Conservation (phyloP, 129 eudicot genomes). For the Flaveria trinervia region DNA sequence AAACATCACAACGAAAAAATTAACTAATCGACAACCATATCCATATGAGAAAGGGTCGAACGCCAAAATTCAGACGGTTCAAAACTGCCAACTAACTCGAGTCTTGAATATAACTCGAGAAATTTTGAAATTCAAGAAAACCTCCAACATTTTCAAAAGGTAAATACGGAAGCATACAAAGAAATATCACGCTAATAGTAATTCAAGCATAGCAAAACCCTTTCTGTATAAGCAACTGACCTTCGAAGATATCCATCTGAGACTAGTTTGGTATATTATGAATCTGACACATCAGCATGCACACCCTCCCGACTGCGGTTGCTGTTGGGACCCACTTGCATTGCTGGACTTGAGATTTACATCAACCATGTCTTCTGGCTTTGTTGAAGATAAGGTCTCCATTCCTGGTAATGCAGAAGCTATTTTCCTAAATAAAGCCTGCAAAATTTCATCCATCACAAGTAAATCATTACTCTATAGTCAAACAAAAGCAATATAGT, state of each 20-base stretch:
- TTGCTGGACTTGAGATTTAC: constrained; percentile 75
- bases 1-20: background rate
- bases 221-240: constrained; percentile 7
- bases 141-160: constrained; percentile 3
- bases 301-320: constrained; percentile 67
- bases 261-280: constrained; percentile 1
- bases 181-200: constrained; percentile 14
- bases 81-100: background rate
- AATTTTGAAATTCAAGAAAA: constrained; percentile 6
- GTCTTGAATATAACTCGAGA: background rate
- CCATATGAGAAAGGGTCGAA: background rate
- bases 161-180: constrained; percentile 8
- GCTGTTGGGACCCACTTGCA: constrained; percentile 60
- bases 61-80: background rate
- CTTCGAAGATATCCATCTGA: constrained; percentile 26
- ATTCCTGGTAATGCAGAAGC: constrained; percentile 89
- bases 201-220: constrained; percentile 7
- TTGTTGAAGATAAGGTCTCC: constrained; percentile 73
- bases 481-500: background rate
- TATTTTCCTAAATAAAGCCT: constrained; percentile 78
- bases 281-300: constrained; percentile 48
- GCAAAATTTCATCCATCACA: constrained; percentile 1
- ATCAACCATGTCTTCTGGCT: constrained; percentile 91
- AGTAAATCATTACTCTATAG: background rate
- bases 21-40: background rate